Evolutionary conservation across 305 asterid species (phyloP), one percentile per base, ranked within the genome.

Genomic region (Fraxinus sp.): DNA sequence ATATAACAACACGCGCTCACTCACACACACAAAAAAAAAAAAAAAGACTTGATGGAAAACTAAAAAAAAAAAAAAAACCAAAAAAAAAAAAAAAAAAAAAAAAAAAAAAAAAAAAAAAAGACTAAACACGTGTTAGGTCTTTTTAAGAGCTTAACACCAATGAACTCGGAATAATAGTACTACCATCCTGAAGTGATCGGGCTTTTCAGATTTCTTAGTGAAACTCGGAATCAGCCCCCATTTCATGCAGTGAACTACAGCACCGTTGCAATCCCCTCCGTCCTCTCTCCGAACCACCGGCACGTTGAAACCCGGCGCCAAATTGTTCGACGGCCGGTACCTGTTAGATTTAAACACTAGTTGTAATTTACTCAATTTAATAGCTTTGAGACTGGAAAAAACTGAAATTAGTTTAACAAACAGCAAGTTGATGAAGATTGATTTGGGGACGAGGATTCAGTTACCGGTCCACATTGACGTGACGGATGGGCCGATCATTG

Each of bases 191-290:
- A 91, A 96, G 86, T 96, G 93, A 81, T 96, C 99, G 59, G 91
- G 88, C 86, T 93, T 96, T 43, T 93, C 96, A 49, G 88, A 84
- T 85, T 91, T 91, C 89, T 96, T 93, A 41, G 97, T 91, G 86
- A 96, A 96, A 85, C 96, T 90, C 24, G 99, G 99, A 84, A 96
- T 83, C 68, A 96, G 92, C 20, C 99, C 99, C 99, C 98, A 96
- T 77, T 94, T 96, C 98, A 96, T 96, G 82, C 93, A 93, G 83
- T 96, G 98, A 84, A 90, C 84, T 75, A 91, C 97, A 80, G 86
- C 92, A 78, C 93, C 94, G 72, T 82, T 84, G n/a, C 82, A 46
- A 22, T 85, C 92, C 37, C 87, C 84, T 3, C 81, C 91, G 11
- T 89, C 90, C 78, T 90, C 98, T 79, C 89, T 88, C 82, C 95